Percentiles rank a stretch among this genome's conserved stretches.
These are phyloP conservation scores for Melampsora medusae DNA, from an alignment of 1,284 basidiomycete genomes.

Conservation along the genomic window DNA sequence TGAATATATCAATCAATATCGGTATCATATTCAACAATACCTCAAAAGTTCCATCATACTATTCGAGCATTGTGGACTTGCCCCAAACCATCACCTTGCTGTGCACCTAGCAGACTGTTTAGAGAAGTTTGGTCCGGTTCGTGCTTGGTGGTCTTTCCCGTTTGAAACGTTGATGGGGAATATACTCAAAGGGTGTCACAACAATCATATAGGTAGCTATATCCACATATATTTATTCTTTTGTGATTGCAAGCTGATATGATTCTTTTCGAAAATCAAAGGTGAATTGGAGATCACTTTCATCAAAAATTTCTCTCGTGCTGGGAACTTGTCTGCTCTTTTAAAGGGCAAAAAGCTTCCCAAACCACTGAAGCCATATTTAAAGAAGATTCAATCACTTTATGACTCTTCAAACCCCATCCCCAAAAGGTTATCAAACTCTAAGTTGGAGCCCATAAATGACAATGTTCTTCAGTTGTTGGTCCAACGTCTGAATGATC, in stretches of 20 bases:
- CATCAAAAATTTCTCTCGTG: background rate
- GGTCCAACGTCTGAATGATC: background rate
- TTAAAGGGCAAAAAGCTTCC: background rate
- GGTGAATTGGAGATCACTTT: constrained; percentile 5
- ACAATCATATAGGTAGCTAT: constrained; percentile 7
- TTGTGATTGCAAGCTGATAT: too few species aligned
- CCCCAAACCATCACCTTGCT: constrained; percentile 8
- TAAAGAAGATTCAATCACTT: background rate
- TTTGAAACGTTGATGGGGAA: background rate
- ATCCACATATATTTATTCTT: background rate
- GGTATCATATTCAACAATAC: constrained; percentile 4
- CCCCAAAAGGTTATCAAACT: constrained; percentile 66
- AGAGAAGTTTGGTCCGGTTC: background rate
- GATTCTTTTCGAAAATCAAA: too few species aligned
- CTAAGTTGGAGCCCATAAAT: constrained; percentile 56
- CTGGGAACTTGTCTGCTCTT: constrained; percentile 6
- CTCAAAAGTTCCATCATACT: constrained; percentile 12
- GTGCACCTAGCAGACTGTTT: constrained; percentile 16
- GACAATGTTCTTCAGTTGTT: background rate
- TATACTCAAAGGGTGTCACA: constrained; percentile 6
- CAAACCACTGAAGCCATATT: background rate
- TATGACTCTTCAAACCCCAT: background rate
- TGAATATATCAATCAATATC: background rate
- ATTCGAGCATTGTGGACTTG: background rate
- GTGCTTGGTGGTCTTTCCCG: constrained; percentile 15